Base-by-base conservation (phyloP, 306 rosid species). In the Benincasa hispida region DNA sequence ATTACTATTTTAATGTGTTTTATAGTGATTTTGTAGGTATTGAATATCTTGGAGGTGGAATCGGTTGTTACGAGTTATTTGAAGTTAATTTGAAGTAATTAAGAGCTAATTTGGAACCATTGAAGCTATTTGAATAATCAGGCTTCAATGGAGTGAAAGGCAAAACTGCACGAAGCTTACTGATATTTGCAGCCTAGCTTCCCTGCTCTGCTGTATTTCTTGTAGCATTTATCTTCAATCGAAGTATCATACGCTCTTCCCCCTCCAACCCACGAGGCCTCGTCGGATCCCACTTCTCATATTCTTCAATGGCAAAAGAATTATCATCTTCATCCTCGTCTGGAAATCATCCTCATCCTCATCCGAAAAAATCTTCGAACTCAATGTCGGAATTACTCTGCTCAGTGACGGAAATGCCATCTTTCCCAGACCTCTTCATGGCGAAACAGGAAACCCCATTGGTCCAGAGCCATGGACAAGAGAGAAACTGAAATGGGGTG, bases 201-300 rank as follows among this genome's bases (percentile, higher is more conserved):
- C 73, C 73, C 65, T 82, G 76, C 85, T 88, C 86, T 82, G 76
- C 73, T 30, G 87, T 41, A 93, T 74, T 87, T 91, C 97, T 25
- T 90, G 91, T 28, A 94, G 84, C 92, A 94, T 80, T 90, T 80
- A 74, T 94, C 97, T 79, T 94, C 98, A 87, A 90, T 28, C 1
- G 87, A 82, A 77, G 96, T 91, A 27, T 94, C 96, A 37, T 90
- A 94, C 53, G 51, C 87, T 82, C 84, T 91, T 74, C 93, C 96
- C 58, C 82, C 91, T 3, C 97, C 96, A 76, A 91, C 7, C 98
- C 97, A 54, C 66, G 80, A 0, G 97, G 98, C 68, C 81, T 91
- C 62, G 84, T 83, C 84, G 83, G 84, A 19, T 84, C 53, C 97
- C 92, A 89, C 39, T 84, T 22, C 62, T 84, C 98, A 84, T 87